Conservation (phyloP, 2,329 filamentous ascomycete species). For the Xylariaceae sp. region DNA sequence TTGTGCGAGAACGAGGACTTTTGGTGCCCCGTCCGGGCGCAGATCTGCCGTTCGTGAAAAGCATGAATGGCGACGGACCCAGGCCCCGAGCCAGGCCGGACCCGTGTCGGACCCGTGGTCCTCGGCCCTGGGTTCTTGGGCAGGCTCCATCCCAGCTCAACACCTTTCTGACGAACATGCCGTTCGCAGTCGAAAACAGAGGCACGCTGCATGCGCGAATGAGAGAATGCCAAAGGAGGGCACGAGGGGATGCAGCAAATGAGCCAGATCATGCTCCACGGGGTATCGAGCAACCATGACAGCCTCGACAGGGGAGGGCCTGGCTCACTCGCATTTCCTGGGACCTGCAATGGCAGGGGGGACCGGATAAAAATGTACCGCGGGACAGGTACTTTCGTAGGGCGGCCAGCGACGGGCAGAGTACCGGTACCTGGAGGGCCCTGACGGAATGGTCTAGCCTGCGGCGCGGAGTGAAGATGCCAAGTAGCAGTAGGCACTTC, state of each 20-base stretch:
- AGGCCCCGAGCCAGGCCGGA: not conserved
- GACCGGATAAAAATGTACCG: not conserved
- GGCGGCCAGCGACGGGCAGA: not conserved
- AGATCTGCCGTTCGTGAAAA: too few species aligned
- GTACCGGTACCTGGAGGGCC: not conserved
- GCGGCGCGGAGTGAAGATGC: not conserved
- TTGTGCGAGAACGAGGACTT: too few species aligned
- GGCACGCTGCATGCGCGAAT: not conserved
- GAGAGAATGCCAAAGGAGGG: not conserved
- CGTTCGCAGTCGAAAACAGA: not conserved
- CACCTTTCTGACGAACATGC: too few species aligned
- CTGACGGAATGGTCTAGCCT: not conserved
- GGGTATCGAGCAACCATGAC: slow-evolving; percentile 5
- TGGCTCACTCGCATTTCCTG: slow-evolving; percentile 18
- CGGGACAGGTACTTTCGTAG: not conserved
- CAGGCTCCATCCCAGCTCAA: not conserved
- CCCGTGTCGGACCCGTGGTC: not conserved
- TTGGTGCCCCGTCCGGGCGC: too few species aligned
- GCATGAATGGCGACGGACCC: slow-evolving; percentile 3
- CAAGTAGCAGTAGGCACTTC: not conserved
- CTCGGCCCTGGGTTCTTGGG: not conserved
- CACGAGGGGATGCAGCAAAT: not conserved
- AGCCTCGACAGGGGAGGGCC: slow-evolving; percentile 13
- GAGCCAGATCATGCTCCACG: slow-evolving; percentile 2
- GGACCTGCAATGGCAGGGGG: slow-evolving; percentile 19